Evolutionary conservation across 352 stramenopile genomes (phyloP), one percentile per base, ranked within the genome.

Genomic region (Phytophthora capsici): DNA sequence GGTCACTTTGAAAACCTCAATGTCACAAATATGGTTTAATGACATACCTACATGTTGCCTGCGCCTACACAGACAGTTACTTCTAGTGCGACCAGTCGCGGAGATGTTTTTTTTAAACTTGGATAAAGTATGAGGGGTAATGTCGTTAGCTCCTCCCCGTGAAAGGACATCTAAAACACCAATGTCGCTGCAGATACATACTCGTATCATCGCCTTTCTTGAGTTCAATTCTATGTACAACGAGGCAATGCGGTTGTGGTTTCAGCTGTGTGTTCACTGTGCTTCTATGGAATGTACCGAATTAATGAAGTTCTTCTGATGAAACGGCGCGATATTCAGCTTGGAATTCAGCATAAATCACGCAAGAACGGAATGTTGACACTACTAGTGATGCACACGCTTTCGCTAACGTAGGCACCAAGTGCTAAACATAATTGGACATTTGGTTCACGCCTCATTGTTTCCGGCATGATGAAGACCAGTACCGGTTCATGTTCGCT

Each of bases 201-300:
- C 50, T 0, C 41, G 9, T 6, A 43, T 46, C 6, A 52, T 57
- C 12, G 34, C 34, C 4, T 67, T 52, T 20, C 14, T 67, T 0
- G 25, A 62, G 52, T 38, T 60, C 14, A 37, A 57, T 16, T 37
- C 41, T 0, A 57, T 56, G 14, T 64, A 66, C 23, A 72, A 68
- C 37, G 25, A 60, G 36, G 68, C 62, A n/a, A n/a, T n/a, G n/a
- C n/a, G n/a, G n/a, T n/a, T n/a, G n/a, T n/a, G n/a, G n/a, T n/a
- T n/a, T 1, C 50, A 28, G 55, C 43, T 1, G 50, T 67, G 0
- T 52, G 43, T 20, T 36, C 20, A 6, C 44, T 57, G 0, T 52
- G 50, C 17, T 77, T 70, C 56, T 73, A 77, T 20, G 40, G 57
- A 7, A 77, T 73, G 63, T 77, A 53, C n/a, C 53, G 58, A 2